Conservation (phyloP, 805 yeast genomes). For the Pichia paraexigua region DNA sequence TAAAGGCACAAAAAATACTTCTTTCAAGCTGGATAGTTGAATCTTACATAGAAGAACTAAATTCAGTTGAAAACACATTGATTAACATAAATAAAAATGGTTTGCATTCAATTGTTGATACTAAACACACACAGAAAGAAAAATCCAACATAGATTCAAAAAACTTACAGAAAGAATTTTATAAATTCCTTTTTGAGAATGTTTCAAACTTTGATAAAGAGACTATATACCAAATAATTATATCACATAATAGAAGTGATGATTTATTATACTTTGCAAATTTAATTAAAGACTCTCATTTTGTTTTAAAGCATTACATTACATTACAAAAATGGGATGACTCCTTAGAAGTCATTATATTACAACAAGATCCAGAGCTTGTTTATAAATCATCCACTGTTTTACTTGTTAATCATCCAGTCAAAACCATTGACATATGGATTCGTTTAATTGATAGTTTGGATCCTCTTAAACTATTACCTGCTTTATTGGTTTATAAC, state of each 20-base stretch:
- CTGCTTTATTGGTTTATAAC: constrained; percentile 67
- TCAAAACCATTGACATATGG: constrained; percentile 73
- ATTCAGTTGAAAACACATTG: constrained; percentile 31
- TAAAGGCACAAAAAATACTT: constrained; percentile 40
- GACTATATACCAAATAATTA: constrained; percentile 65
- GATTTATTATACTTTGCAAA: constrained; percentile 64
- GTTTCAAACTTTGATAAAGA: constrained; percentile 48
- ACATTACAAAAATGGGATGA: constrained; percentile 65
- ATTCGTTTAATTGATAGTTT: constrained; percentile 43
- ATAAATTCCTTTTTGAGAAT: constrained; percentile 43
- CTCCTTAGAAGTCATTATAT: constrained; percentile 52
- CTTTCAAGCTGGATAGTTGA: constrained; percentile 64
- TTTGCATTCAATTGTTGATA: background rate
- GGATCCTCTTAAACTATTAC: constrained; percentile 58
- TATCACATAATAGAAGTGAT: constrained; percentile 54
- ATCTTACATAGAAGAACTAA: constrained; percentile 40
- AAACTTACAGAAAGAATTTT: constrained; percentile 27
- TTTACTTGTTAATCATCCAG: constrained; percentile 59
- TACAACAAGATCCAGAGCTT: constrained; percentile 37
- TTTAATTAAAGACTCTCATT: constrained; percentile 57
- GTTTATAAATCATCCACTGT: constrained; percentile 66
- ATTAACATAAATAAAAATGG: background rate
- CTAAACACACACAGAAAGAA: background rate
- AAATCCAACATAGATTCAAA: background rate
- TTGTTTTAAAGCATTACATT: constrained; percentile 62